Percentiles rank a stretch among this genome's conserved stretches.
Evolutionary conservation across 495 filamentous ascomycete species (phyloP).

Genomic region (Penicillium herquei): DNA sequence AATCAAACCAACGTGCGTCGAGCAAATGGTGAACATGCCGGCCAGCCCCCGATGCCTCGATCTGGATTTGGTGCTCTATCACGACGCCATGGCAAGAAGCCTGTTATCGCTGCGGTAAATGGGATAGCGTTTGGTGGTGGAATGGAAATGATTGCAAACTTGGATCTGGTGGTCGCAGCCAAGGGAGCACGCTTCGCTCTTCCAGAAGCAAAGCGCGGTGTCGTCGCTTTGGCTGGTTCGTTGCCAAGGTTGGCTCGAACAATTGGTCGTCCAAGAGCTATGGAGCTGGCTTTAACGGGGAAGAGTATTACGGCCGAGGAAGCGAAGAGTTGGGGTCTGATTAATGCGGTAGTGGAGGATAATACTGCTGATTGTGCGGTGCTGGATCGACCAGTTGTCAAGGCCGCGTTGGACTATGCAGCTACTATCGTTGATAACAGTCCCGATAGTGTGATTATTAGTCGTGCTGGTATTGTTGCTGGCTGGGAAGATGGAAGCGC

Average conservation of each 20-base stretch:
- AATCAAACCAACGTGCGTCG: constrained; percentile 13
- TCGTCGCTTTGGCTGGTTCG: constrained; percentile 64
- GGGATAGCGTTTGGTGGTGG: constrained; percentile 67
- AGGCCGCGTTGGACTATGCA: constrained; percentile 49
- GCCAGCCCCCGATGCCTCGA: constrained; percentile 15
- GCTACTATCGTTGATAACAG: constrained; percentile 42
- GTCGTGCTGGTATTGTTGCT: constrained; percentile 57
- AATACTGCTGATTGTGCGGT: constrained; percentile 25
- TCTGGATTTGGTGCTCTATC: constrained; percentile 18
- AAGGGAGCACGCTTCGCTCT: constrained; percentile 52
- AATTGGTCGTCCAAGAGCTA: constrained; percentile 60
- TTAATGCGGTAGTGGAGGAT: constrained; percentile 55
- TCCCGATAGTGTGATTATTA: constrained; percentile 65
- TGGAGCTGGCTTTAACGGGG: constrained; percentile 65
- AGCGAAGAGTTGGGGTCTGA: constrained; percentile 61
- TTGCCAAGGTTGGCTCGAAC: constrained; percentile 62
- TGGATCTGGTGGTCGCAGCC: constrained; percentile 62
- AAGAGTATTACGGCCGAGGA: constrained; percentile 49
- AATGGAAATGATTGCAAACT: constrained; percentile 62
- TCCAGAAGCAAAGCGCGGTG: constrained; percentile 63
- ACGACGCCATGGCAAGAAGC: constrained; percentile 43
- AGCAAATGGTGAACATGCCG: constrained; percentile 7
- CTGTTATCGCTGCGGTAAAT: constrained; percentile 65
- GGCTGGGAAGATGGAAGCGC: constrained; percentile 63
- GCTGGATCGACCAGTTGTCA: constrained; percentile 21